Percentiles rank a stretch among this genome's conserved stretches.
phyloP scores from a whole-genome alignment of 306 rosid species.

The Quercus rubra region DNA sequence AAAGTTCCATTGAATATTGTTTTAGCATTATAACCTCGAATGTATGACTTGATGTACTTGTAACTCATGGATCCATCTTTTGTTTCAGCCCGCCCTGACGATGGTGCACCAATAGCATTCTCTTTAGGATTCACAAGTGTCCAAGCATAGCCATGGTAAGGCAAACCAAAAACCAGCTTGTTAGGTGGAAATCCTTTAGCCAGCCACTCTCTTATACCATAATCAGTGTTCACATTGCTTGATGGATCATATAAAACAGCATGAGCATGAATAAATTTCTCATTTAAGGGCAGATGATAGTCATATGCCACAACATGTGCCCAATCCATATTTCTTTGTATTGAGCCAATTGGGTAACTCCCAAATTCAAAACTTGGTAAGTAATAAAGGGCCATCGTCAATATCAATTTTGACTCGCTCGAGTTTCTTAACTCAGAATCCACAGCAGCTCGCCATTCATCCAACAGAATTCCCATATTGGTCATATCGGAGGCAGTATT shows the following conservation, averaged over 20 bases:
- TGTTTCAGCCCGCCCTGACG: conserved; percentile 16
- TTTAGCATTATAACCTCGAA: conserved; percentile 27
- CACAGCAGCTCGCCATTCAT: conserved; percentile 27
- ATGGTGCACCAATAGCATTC: conserved; percentile 7
- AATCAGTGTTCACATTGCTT: conserved; percentile 18
- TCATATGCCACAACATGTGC: conserved; percentile 20
- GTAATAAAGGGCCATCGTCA: conserved; percentile 40
- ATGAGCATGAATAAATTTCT: conserved; percentile 21
- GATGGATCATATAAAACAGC: conserved; percentile 28
- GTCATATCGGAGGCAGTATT: neutral
- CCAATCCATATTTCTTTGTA: conserved; percentile 33
- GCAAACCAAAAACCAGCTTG: conserved; percentile 29
- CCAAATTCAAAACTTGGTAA: conserved; percentile 13
- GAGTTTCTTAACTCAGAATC: conserved; percentile 37
- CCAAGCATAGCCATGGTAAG: conserved; percentile 35
- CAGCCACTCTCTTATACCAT: conserved; percentile 11
- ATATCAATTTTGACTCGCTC: conserved; percentile 21
- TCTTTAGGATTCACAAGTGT: conserved; percentile 12
- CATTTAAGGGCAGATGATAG: conserved; percentile 17
- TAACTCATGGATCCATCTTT: conserved; percentile 26
- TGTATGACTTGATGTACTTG: conserved; percentile 18
- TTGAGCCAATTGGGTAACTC: conserved; percentile 38
- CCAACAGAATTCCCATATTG: conserved; percentile 17
- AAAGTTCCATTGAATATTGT: conserved; percentile 28
- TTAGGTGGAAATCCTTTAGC: conserved; percentile 13